Conservation (phyloP, 2,329 filamentous ascomycete genomes). For the Myriosclerotinia curreyana region DNA sequence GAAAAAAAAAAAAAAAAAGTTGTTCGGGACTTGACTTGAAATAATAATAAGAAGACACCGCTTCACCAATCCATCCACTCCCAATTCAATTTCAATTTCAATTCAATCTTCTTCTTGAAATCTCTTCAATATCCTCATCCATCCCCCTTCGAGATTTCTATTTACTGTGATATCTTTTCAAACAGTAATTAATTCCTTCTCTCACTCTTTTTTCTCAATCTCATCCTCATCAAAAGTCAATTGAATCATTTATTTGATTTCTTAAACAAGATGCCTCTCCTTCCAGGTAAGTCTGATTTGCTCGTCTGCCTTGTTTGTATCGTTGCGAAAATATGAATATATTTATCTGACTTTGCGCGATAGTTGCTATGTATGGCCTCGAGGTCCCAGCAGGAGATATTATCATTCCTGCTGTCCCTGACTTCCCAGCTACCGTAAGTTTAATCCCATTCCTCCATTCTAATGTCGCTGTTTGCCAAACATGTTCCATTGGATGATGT, state of each 20-base stretch:
- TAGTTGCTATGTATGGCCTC: constrained; percentile 84
- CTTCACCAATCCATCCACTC: constrained; percentile 20
- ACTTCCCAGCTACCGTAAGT: constrained; percentile 82
- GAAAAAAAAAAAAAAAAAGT: constrained; percentile 36
- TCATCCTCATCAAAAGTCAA: constrained; percentile 20
- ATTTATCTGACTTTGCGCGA: constrained; percentile 39
- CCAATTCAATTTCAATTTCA: too few relatives aligned
- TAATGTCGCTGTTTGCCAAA: not conserved
- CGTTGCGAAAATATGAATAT: constrained; percentile 8
- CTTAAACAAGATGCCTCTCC: constrained; percentile 50
- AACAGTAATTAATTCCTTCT: not conserved
- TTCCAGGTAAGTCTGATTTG: constrained; percentile 43
- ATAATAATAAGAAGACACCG: constrained; percentile 23
- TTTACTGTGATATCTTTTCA: constrained; percentile 8
- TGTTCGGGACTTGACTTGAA: constrained; percentile 27
- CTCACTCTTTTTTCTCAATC: not conserved
- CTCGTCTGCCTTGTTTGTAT: constrained; percentile 9
- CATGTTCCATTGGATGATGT: not conserved
- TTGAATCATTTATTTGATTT: constrained; percentile 23
- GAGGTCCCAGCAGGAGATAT: constrained; percentile 83
- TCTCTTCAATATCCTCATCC: constrained; percentile 9
- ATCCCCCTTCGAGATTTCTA: too few relatives aligned
- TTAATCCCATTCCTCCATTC: not conserved
- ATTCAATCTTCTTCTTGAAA: constrained; percentile 16
- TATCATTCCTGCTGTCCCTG: constrained; percentile 72